Evolutionary conservation across 2,329 filamentous ascomycete species (phyloP).

Genomic region (Trichoderma sp.): DNA sequence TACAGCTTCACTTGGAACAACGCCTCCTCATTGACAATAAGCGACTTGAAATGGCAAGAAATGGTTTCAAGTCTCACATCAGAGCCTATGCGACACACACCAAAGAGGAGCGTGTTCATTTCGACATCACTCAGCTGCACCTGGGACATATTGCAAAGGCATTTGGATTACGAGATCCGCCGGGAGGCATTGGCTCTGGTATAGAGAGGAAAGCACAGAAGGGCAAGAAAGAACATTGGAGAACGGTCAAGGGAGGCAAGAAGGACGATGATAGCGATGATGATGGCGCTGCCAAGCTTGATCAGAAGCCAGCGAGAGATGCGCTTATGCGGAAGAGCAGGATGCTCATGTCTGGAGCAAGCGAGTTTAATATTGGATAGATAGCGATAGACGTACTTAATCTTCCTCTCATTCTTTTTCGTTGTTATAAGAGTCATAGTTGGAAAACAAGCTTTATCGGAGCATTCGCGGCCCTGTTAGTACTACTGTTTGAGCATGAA

Average conservation of each 20-base stretch:
- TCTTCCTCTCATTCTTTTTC: not conserved
- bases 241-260: slow-evolving; percentile 3
- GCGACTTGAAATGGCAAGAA: slow-evolving; percentile 76
- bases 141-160: slow-evolving; percentile 92
- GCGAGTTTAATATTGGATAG: slow-evolving; percentile 71
- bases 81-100: slow-evolving; percentile 94
- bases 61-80: slow-evolving; percentile 89
- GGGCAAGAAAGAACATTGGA: slow-evolving; percentile 28
- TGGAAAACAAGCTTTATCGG: not conserved
- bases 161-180: slow-evolving; percentile 86
- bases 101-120: slow-evolving; percentile 78
- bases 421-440: not conserved
- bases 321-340: slow-evolving; percentile 62
- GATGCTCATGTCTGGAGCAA: slow-evolving; percentile 64
- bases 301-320: slow-evolving; percentile 41
- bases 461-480: not conserved
- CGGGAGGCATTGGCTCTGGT: slow-evolving; percentile 73
- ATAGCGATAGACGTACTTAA: slow-evolving; percentile 36
- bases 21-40: slow-evolving; percentile 62
- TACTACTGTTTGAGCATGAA: not conserved
- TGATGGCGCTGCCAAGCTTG: slow-evolving; percentile 41
- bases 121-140: slow-evolving; percentile 90
- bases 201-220: slow-evolving; percentile 51
- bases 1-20: slow-evolving; percentile 63
- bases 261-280: slow-evolving; percentile 32